Evolutionary conservation across 805 yeast genomes (phyloP), one percentile per base, ranked within the genome.

Genomic region (Candida chilensis): DNA sequence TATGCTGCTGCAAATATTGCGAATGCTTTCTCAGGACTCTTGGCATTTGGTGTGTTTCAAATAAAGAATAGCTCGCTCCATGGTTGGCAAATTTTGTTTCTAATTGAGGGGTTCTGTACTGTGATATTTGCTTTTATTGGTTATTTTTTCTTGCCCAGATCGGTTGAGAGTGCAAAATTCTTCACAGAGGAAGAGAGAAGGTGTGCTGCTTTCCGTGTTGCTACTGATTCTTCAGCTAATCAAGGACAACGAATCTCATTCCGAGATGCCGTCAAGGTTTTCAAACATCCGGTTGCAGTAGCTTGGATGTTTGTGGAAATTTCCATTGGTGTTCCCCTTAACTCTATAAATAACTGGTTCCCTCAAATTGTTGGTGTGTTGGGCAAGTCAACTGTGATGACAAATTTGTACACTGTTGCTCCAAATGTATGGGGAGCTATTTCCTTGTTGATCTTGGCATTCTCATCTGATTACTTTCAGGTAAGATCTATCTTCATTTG

Each of bases 61-160:
- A 63, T 64, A 32, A 41, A 55, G 29, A 38, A 44, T 28, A 42
- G 52, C 16, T 37, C 39, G 11, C 45, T 67, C 20, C 42, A 55
- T n/a, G 73, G 74, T 3, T 68, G 74, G 74, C 65, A 65, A 37
- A 60, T 60, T 29, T 45, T 68, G 32, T 66, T 67, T 38, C 41
- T 68, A 25, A 50, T 66, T 29, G 72, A 67, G 44, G 73, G 73
- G 9, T 46, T 48, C n/a, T 42, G 50, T 24, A 64, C 73, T 2
- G 47, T 66, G 14, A 18, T 48, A 5, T 37, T 57, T 13, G 51
- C 70, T 5, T 39, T 48, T 13, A 30, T 50, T 32, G 55, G 59
- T 1, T 57, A 41, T 36, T 20, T 45, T 17, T 49, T 48, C 32
- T 52, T 67, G 26, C 70, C 71, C 4, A 44, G 65, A 33, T 44